Percentiles rank a stretch among this genome's conserved stretches.
phyloP scores from a whole-genome alignment of 306 rosid species.

The Gastrolobium bilobum region DNA sequence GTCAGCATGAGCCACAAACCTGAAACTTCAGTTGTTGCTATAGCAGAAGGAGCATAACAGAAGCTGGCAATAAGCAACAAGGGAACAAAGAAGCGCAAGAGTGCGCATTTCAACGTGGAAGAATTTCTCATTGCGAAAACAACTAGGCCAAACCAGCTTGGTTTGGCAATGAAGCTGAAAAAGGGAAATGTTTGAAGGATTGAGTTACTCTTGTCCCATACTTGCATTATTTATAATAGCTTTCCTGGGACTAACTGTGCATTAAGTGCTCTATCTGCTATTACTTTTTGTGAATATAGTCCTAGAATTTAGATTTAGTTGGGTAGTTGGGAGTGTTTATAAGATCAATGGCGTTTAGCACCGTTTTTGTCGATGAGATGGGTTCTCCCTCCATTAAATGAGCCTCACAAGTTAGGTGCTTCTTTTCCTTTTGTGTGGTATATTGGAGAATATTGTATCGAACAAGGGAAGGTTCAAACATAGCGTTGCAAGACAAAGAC shows the following conservation, averaged over 20 bases:
- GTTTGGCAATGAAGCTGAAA: slow-evolving; percentile 9
- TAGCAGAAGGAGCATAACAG: slow-evolving; percentile 31
- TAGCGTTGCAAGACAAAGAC: not conserved
- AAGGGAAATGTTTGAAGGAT: slow-evolving; percentile 9
- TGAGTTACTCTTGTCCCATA: slow-evolving; percentile 29
- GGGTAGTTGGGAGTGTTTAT: slow-evolving; percentile 41
- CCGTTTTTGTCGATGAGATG: slow-evolving; percentile 50
- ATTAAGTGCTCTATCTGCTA: not conserved
- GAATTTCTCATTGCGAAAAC: slow-evolving; percentile 40
- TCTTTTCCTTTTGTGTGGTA: not conserved
- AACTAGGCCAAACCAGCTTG: not conserved
- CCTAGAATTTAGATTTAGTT: slow-evolving; percentile 20
- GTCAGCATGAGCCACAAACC: slow-evolving; percentile 27
- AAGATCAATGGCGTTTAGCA: slow-evolving; percentile 34
- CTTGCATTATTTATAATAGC: slow-evolving; percentile 50
- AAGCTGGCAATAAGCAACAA: slow-evolving; percentile 42
- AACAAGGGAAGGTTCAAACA: slow-evolving; percentile 4
- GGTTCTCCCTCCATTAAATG: slow-evolving; percentile 20
- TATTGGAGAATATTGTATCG: not conserved
- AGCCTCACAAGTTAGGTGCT: slow-evolving; percentile 51
- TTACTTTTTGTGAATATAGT: not conserved
- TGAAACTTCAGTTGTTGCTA: slow-evolving; percentile 44
- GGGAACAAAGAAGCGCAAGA: slow-evolving; percentile 37
- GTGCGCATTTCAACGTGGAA: slow-evolving; percentile 32
- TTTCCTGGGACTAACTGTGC: not conserved